Base-by-base conservation (phyloP, 805 yeast species). In the Sugiyamaella lignohabitans region DNA sequence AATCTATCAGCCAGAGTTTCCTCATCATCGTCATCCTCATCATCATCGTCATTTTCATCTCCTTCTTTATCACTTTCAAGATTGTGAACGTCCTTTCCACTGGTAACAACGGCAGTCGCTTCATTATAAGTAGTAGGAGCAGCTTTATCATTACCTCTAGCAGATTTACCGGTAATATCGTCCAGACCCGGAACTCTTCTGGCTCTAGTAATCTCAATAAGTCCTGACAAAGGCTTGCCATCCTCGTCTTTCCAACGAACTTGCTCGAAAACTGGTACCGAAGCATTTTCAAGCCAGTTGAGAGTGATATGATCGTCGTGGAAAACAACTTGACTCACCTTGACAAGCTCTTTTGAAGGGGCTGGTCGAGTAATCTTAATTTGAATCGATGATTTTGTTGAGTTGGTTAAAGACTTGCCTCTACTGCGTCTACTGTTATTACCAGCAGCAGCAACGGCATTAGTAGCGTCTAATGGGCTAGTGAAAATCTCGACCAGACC, bases 401-500 rank as follows among this genome's bases (percentile, higher is more conserved):
- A 24, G 14, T 30, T 38, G 2, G 47, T 23, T n/a, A n/a, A n/a
- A n/a, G n/a, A n/a, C 10, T 8, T 10, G 4, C 24, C 40, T 14
- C 36, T 42, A 6, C 52, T 41, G 46, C 47, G 52, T 19, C 46
- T 20, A 35, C 52, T 45, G 36, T 38, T 22, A 38, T 45, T 34
- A 34, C 36, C 24, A 17, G 48, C 20, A 17, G 45, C 21, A n/a
- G n/a, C n/a, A 5, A 36, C 43, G 1, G 29, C 46, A 5, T 36
- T 3, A 17, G 43, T 35, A 16, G 23, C 45, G 8, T 23, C 52
- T 2, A 50, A 68, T 3, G 88, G 83, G 54, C 80, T 72, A 44
- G 71, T 70, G 66, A 87, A 89, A 1, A 86, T 59, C 61, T 88
- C 96, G 5, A 85, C 69, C 10, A 64, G 58, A 4, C 96, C 96